Percentiles rank a stretch among this genome's conserved stretches.
Evolutionary conservation across 768 basidiomycete species (phyloP).

Genomic region (Melanogaster broomeanus): DNA sequence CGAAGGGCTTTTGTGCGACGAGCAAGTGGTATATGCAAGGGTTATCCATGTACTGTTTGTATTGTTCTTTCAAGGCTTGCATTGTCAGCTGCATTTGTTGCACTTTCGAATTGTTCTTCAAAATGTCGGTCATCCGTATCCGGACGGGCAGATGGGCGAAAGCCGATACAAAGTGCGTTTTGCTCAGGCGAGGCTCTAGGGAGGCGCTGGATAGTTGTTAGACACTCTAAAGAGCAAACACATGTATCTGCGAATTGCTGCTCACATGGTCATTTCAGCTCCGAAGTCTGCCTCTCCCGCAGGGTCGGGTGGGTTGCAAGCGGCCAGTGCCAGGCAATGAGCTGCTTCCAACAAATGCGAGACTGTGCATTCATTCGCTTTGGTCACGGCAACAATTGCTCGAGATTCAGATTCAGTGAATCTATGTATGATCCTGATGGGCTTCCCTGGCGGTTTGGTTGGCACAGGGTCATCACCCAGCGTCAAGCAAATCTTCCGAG

Average conservation of each 20-base stretch:
- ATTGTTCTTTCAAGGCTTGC: not conserved
- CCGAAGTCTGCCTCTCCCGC: conserved; percentile 3
- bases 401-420: conserved; percentile 1
- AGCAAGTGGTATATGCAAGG: conserved; percentile 5
- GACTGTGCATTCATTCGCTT: not conserved
- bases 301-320: conserved; percentile 4
- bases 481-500: not conserved
- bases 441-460: not conserved
- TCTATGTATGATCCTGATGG: conserved; percentile 3
- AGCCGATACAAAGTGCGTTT: conserved; percentile 3
- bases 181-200: not conserved
- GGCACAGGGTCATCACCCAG: not conserved
- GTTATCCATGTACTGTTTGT: not conserved
- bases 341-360: conserved; percentile 15
- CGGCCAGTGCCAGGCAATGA: conserved; percentile 11
- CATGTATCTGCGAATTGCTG: not conserved
- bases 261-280: conserved; percentile 8
- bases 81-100: conserved; percentile 1
- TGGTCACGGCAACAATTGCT: conserved; percentile 6
- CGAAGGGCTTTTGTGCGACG: not conserved
- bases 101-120: not conserved
- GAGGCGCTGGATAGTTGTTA: conserved; percentile 1
- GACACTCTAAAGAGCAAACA: not conserved
- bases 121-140: conserved; percentile 1
- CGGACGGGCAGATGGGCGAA: conserved; percentile 2